These are phyloP conservation scores for Spergularia marina DNA, from an alignment of 148 eudicot species.

Conservation along the genomic window DNA sequence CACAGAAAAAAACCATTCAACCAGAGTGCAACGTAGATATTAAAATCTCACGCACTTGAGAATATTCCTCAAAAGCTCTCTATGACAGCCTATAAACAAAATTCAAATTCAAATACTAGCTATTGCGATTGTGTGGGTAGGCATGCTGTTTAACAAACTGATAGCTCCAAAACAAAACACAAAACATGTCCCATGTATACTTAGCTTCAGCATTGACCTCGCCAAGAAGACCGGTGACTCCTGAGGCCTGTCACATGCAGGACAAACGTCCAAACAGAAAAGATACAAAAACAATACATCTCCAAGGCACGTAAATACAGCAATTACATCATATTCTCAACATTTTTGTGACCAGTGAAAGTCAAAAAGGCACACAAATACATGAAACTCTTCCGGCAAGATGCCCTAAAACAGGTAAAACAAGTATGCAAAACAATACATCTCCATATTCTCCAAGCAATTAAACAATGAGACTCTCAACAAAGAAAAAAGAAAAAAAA, in stretches of 20 bases:
- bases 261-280: neutral
- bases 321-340: neutral
- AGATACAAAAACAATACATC: neutral
- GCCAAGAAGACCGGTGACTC: neutral
- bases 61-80: neutral
- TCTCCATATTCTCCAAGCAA: neutral
- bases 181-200: neutral
- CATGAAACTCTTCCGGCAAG: neutral
- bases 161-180: neutral
- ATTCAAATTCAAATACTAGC: neutral
- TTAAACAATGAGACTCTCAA: neutral
- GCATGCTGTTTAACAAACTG: neutral
- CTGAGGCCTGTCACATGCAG: neutral
- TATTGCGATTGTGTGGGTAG: neutral
- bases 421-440: constrained; percentile 5
- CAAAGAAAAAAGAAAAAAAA: too few relatives aligned
- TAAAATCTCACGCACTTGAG: neutral
- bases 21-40: neutral
- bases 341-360: neutral
- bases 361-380: neutral
- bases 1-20: neutral
- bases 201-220: neutral
- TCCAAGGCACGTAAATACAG: neutral
- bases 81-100: too few relatives aligned
- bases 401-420: neutral